A percentile compares a stretch with the other conserved stretches of the same genome.
Conservation (phyloP, 2,329 filamentous ascomycete species). For the Lachnellula willkommii region DNA sequence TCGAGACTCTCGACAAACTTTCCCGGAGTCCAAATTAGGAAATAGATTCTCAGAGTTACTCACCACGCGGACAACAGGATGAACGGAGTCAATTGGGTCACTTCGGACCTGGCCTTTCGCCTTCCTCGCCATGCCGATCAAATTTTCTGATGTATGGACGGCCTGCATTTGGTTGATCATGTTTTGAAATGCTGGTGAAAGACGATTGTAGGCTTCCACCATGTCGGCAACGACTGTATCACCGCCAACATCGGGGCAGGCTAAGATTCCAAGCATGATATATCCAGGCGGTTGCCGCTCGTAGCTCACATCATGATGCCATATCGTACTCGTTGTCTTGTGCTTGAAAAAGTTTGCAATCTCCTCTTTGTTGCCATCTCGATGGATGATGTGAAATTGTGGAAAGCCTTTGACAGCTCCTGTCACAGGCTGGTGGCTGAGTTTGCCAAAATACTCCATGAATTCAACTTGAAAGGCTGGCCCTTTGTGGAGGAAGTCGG, state of each 20-base stretch:
- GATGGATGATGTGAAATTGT: constrained; percentile 61
- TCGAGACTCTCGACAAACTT: no score
- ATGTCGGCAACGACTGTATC: constrained; percentile 69
- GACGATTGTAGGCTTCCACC: constrained; percentile 55
- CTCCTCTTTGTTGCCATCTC: constrained; percentile 54
- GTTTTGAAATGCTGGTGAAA: constrained; percentile 31
- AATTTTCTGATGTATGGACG: constrained; percentile 54
- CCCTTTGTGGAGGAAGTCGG: constrained; percentile 47
- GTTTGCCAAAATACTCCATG: constrained; percentile 57
- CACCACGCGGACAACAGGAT: constrained; percentile 59
- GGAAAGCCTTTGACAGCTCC: constrained; percentile 56
- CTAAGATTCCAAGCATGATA: constrained; percentile 51
- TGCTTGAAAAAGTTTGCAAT: constrained; percentile 57
- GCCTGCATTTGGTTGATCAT: constrained; percentile 55
- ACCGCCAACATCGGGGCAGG: constrained; percentile 53
- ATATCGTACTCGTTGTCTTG: constrained; percentile 58
- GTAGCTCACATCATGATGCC: constrained; percentile 68
- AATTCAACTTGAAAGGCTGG: constrained; percentile 58
- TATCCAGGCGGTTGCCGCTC: constrained; percentile 66
- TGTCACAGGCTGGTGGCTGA: constrained; percentile 66
- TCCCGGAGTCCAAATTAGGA: no score
- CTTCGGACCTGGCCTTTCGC: constrained; percentile 58
- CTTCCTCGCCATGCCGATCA: constrained; percentile 49
- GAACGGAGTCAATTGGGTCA: constrained; percentile 56
- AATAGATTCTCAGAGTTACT: no score